Percentiles rank a stretch among this genome's conserved stretches.
phyloP scores from a whole-genome alignment of 495 filamentous ascomycete species.

The Letharia lupina region DNA sequence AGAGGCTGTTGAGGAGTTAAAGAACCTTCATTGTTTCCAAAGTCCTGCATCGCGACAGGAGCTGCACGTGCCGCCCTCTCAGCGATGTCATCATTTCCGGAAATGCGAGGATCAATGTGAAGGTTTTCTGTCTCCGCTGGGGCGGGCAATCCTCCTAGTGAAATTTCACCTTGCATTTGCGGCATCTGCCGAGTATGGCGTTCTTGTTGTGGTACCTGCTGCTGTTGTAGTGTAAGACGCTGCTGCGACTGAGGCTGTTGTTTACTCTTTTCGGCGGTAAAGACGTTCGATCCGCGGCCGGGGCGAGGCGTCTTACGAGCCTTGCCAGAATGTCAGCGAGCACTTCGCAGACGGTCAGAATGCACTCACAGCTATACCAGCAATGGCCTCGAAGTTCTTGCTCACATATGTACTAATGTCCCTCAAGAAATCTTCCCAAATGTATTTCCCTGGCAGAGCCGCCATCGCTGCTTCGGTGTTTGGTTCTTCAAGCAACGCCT shows the following conservation, averaged over 20 bases:
- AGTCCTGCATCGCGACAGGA: slow-evolving; percentile 44
- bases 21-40: slow-evolving; percentile 20
- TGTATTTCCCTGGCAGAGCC: slow-evolving; percentile 63
- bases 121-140: neutral
- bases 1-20: slow-evolving; percentile 31
- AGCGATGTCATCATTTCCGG: slow-evolving; percentile 40
- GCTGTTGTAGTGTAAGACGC: neutral
- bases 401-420: slow-evolving; percentile 66
- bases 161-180: neutral
- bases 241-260: slow-evolving; percentile 7
- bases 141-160: neutral
- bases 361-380: slow-evolving; percentile 41
- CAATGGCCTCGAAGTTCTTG: slow-evolving; percentile 61
- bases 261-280: slow-evolving; percentile 10
- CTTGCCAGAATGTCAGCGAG: slow-evolving; percentile 9
- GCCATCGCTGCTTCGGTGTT: slow-evolving; percentile 53
- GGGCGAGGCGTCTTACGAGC: slow-evolving; percentile 12
- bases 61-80: slow-evolving; percentile 46
- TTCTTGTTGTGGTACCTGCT: neutral
- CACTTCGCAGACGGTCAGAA: neutral
- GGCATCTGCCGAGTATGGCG: slow-evolving; percentile 2
- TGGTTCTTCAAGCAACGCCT: slow-evolving; percentile 56
- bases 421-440: slow-evolving; percentile 70
- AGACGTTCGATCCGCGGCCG: slow-evolving; percentile 11
- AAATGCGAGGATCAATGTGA: neutral